phyloP scores from a whole-genome alignment of 2,329 filamentous ascomycete species.

The Aspergillus fischeri region DNA sequence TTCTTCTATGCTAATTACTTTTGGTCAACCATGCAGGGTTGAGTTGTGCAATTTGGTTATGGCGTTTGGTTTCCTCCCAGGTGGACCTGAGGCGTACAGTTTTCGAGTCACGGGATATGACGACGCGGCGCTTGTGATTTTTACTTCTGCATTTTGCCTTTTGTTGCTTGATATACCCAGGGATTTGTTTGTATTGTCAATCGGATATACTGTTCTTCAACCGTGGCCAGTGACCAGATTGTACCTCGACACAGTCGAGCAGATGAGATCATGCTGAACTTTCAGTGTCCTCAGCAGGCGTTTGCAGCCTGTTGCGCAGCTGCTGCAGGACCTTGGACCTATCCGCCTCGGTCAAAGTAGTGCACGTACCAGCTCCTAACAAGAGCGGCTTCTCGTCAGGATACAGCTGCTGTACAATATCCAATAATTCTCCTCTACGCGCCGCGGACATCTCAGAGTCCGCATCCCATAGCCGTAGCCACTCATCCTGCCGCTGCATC shows the following conservation, averaged over 20 bases:
- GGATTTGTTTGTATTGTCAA: neutral
- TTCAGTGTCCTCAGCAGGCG: neutral
- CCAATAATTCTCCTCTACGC: slow-evolving; percentile 22
- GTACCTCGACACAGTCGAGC: too few relatives aligned
- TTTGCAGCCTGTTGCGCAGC: slow-evolving; percentile 8
- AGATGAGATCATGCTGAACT: neutral
- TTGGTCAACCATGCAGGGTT: slow-evolving; percentile 74
- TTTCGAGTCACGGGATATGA: neutral
- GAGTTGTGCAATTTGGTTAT: slow-evolving; percentile 1
- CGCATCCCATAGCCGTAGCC: slow-evolving; percentile 27
- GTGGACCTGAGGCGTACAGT: neutral
- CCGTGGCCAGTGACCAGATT: too few relatives aligned
- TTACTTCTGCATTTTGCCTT: neutral
- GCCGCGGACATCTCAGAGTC: slow-evolving; percentile 9
- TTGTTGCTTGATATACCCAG: slow-evolving; percentile 11
- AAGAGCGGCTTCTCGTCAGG: slow-evolving; percentile 23
- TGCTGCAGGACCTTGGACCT: slow-evolving; percentile 16
- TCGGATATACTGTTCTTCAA: neutral
- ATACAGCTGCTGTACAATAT: slow-evolving; percentile 23
- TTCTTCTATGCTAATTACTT: slow-evolving; percentile 96
- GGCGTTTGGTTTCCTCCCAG: slow-evolving; percentile 13
- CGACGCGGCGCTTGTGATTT: neutral
- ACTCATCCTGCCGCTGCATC: slow-evolving; percentile 19
- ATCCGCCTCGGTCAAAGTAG: slow-evolving; percentile 19
- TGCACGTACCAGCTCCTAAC: slow-evolving; percentile 4